Evolutionary conservation across 2,329 filamentous ascomycete genomes (phyloP), one percentile per base, ranked within the genome.

Genomic region (Chaetoscypha palmicola): DNA sequence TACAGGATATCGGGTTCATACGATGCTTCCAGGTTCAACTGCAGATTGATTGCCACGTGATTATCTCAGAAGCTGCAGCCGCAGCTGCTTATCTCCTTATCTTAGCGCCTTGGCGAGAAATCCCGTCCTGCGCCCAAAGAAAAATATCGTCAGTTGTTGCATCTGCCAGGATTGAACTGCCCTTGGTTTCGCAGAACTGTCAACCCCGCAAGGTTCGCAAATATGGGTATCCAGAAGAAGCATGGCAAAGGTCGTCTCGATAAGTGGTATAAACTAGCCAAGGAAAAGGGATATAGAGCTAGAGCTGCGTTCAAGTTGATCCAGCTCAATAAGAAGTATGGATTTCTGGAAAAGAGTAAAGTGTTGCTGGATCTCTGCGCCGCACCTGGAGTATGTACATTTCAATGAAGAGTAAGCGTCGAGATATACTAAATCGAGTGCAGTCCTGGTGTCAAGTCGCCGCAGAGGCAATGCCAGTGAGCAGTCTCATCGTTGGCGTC

Each of bases 311-410:
- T 97, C 77, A 98, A 98, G 71, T 71, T 98, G 58, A 91, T 98
- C 56, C 91, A 98, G 66, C 72, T 98, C 59, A 98, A 98, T 72
- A 96, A 97, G 70, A 97, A 96, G 65, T 98, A 94, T 83, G 86
- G 88, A 56, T 98, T 98, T 67, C 73, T 98, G 57, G 89, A 97
- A 67, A 91, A 94, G 73, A 94, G 88, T 68, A 94, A 87, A 72
- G 92, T 97, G 59, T 72, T 96, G 49, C 74, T 98, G 64, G 94
- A 98, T 82, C 84, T 98, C 63, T 98, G 92, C 70, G 92, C 92
- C 54, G 92, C 92, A 16, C 92, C 92, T 23, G 92, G 92, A 66
- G 83, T 87, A 73, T 63, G 81, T 73, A 11, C 23, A 19, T 23
- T 40, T 14, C n/a, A n/a, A n/a, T n/a, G n/a, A n/a, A n/a, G n/a